Evolutionary conservation across 805 yeast species (phyloP), one percentile per base, ranked within the genome.

Genomic region (Kluyveromyces nonfermentans): DNA sequence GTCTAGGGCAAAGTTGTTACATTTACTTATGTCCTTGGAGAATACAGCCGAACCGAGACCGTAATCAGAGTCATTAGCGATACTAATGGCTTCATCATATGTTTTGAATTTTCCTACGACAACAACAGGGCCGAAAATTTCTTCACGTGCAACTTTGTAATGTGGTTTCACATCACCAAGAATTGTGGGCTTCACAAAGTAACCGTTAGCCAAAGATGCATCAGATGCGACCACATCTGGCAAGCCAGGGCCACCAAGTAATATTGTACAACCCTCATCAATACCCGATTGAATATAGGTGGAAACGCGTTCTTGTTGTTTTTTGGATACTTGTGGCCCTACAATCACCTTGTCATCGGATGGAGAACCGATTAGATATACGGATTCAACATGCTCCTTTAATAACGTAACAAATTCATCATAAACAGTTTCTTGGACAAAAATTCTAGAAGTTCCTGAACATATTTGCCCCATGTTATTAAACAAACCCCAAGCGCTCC

Each of bases 401-500:
- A 77, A 68, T 40, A 62, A 66, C 35, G 60, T 58, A 32, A 75
- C 57, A 50, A 75, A 70, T 54, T 71, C 65, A 46, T 77, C 79
- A 60, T 77, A 75, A 46, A 75, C 59, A 14, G 69, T 69, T 47
- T 74, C 78, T 53, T 77, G 81, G 46, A 77, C 67, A 52, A 74
- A 75, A 39, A 76, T 64, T 63, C 82, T 70, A 18, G 81, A 75
- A 45, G 81, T 78, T 44, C 82, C 81, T 40, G 80, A 74, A 62
- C 83, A 77, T 49, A 77, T 78, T 63, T 77, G 81, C 50, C 83
- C 83, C 55, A 77, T 69, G 64, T 77, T 77, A 64, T 66, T 71
- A 66, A 76, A 76, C 49, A 77, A 75, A 55, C 80, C 81, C 47
- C 68, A 55, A 39, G 70, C 73, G 4, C 73, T 73, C 74, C 78